A percentile compares a stretch with the other conserved stretches of the same genome.
Conservation (phyloP, 192 early-diverging fungal species). For the Coemansia umbellata region DNA sequence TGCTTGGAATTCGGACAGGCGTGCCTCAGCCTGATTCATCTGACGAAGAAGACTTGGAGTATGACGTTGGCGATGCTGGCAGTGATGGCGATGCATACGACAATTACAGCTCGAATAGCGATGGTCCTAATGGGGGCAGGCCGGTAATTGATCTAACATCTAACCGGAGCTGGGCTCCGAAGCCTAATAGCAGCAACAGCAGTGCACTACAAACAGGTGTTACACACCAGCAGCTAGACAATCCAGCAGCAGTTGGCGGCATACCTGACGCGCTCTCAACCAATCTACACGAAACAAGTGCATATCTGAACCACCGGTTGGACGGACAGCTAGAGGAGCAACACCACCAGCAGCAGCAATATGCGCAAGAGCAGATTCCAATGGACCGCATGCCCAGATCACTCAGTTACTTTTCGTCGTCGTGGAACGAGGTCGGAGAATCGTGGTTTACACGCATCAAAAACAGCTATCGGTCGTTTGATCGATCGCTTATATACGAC, state of each 20-base stretch:
- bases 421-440: constrained; percentile 32
- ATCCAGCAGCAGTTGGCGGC: not conserved
- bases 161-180: not conserved
- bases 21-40: constrained; percentile 51
- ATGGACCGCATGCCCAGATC: constrained; percentile 15
- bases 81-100: not conserved
- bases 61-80: not conserved
- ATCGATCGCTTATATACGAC: constrained; percentile 43
- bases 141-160: constrained; percentile 19
- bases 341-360: not conserved
- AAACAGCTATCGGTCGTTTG: constrained; percentile 39
- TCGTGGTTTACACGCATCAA: constrained; percentile 38
- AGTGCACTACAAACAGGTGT: not conserved
- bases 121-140: not conserved
- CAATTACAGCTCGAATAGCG: not conserved
- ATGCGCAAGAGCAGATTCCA: constrained; percentile 3
- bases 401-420: constrained; percentile 22
- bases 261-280: not conserved
- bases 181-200: not conserved
- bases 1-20: constrained; percentile 74
- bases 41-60: constrained; percentile 33
- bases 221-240: not conserved
- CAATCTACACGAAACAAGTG: not conserved
- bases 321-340: too few species aligned
- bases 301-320: not conserved